phyloP scores from a whole-genome alignment of 2,329 filamentous ascomycete genomes.

The Penicillium sp. region DNA sequence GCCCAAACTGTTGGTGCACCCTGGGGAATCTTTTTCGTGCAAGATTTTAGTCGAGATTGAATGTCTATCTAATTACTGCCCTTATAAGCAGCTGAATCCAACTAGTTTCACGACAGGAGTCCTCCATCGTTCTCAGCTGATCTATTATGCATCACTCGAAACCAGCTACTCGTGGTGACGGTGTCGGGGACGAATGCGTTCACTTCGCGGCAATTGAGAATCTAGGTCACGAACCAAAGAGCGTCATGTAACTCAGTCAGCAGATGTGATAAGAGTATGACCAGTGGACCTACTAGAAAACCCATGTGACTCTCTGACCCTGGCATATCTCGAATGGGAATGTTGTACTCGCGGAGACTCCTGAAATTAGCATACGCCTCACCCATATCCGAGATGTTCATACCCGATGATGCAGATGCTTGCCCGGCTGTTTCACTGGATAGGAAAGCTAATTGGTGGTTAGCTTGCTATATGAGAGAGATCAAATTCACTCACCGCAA shows the following conservation, averaged over 20 bases:
- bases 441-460: slow-evolving; percentile 1
- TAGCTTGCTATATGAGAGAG: slow-evolving; percentile 2
- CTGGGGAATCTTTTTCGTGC: neutral
- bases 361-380: neutral
- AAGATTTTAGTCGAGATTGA: slow-evolving; percentile 1
- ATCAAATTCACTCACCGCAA: slow-evolving; percentile 1
- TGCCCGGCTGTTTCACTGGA: slow-evolving; percentile 1
- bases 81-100: neutral
- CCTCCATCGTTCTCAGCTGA: neutral
- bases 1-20: neutral
- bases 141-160: slow-evolving; percentile 1
- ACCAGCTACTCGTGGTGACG: neutral
- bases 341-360: neutral
- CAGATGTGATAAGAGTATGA: neutral
- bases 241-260: neutral
- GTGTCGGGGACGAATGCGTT: neutral
- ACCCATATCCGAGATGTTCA: neutral
- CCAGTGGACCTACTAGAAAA: slow-evolving; percentile 1
- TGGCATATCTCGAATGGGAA: neutral
- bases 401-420: slow-evolving; percentile 3
- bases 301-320: neutral
- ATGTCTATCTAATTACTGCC: neutral
- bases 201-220: slow-evolving; percentile 2
- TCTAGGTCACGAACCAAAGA: neutral
- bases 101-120: slow-evolving; percentile 1